Evolutionary conservation across 306 rosid genomes (phyloP).

Genomic region (Citrullus amarus): DNA sequence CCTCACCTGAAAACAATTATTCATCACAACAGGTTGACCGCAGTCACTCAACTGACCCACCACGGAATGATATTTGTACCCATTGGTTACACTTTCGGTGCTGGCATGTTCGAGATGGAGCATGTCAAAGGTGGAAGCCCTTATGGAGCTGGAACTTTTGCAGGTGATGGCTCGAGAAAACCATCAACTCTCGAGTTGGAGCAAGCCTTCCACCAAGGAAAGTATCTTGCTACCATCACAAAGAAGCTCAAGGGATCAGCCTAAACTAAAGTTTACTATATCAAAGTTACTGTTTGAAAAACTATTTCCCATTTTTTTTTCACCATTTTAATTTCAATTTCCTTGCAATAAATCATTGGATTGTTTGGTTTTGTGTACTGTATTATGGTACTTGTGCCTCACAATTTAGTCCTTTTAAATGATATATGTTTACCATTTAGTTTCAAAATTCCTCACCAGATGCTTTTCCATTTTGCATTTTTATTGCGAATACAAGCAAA

Average conservation of each 20-base stretch:
- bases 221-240: constrained; percentile 70
- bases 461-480: too few relatives aligned
- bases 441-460: too few relatives aligned
- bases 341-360: constrained; percentile 23
- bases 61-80: constrained; percentile 92
- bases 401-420: too few relatives aligned
- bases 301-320: constrained; percentile 28
- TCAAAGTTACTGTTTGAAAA: constrained; percentile 18
- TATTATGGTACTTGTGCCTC: too few relatives aligned
- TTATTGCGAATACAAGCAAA: too few relatives aligned
- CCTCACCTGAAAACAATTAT: neutral
- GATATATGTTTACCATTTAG: too few relatives aligned
- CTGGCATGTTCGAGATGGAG: constrained; percentile 97
- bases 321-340: constrained; percentile 18
- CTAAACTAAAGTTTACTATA: constrained; percentile 4
- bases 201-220: constrained; percentile 94
- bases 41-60: constrained; percentile 89
- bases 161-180: constrained; percentile 88
- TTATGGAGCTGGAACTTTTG: constrained; percentile 84
- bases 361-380: too few relatives aligned
- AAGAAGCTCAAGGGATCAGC: constrained; percentile 87
- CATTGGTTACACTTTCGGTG: constrained; percentile 81
- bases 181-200: constrained; percentile 69
- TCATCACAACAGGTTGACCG: constrained; percentile 53
- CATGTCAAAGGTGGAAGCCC: constrained; percentile 94